phyloP scores from a whole-genome alignment of 352 stramenopile species.

The Pythium monospermum region DNA sequence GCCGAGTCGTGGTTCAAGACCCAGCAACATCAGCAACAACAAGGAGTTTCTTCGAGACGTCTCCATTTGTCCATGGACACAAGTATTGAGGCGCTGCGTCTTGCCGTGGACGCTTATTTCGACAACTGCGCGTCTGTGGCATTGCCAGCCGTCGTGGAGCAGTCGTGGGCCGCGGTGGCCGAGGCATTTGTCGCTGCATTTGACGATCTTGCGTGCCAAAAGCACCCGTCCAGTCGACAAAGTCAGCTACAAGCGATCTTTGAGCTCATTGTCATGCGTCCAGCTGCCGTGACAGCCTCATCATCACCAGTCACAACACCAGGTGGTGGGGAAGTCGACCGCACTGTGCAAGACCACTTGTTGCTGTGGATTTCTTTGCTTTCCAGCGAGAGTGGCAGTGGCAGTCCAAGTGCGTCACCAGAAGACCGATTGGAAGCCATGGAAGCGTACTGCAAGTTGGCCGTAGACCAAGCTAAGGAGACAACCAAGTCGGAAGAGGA shows the following conservation, averaged over 20 bases:
- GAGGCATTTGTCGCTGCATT: conserved; percentile 2
- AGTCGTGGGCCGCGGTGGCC: neutral
- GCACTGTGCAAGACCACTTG: neutral
- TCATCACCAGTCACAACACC: too few relatives aligned
- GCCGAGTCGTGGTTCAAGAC: conserved; percentile 20
- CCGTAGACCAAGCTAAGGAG: neutral
- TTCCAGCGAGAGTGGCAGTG: conserved; percentile 3
- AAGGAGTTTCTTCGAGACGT: too few relatives aligned
- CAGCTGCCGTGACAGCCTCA: neutral
- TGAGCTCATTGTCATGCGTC: neutral
- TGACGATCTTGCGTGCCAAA: conserved; percentile 1
- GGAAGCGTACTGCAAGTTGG: conserved; percentile 10
- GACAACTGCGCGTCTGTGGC: neutral
- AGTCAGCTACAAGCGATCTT: neutral
- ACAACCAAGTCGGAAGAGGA: neutral
- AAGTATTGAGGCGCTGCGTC: neutral
- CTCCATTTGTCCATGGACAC: too few relatives aligned
- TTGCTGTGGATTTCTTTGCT: conserved; percentile 9
- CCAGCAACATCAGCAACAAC: too few relatives aligned
- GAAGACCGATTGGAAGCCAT: conserved; percentile 7
- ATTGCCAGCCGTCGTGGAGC: neutral
- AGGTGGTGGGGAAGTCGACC: neutral
- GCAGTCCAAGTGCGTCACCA: neutral
- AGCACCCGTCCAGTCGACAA: neutral
- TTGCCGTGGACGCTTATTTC: neutral